Evolutionary conservation across 805 yeast genomes (phyloP).

Genomic region (Yarrowia sp.): DNA sequence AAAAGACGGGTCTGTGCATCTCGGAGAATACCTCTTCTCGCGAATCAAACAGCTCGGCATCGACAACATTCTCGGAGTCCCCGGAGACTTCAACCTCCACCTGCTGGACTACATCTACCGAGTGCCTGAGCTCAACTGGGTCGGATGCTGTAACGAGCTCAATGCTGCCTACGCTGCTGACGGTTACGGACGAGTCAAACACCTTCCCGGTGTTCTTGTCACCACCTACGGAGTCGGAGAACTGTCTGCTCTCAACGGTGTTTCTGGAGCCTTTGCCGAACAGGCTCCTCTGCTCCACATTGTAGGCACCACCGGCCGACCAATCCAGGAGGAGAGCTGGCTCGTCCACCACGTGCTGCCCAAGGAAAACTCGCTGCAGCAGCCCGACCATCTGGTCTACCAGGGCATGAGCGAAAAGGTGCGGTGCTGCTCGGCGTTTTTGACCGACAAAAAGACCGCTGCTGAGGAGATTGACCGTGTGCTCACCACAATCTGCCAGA

Average conservation of each 20-base stretch:
- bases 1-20: constrained; percentile 11
- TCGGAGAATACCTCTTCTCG: constrained; percentile 37
- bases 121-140: constrained; percentile 56
- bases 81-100: constrained; percentile 46
- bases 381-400: constrained; percentile 66
- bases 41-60: constrained; percentile 40
- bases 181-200: constrained; percentile 70
- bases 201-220: constrained; percentile 60
- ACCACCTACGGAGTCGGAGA: constrained; percentile 92
- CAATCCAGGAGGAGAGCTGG: constrained; percentile 38
- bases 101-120: constrained; percentile 41
- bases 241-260: constrained; percentile 75
- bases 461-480: constrained; percentile 66
- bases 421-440: constrained; percentile 54
- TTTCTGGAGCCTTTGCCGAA: constrained; percentile 81
- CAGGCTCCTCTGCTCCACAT: constrained; percentile 75
- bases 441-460: constrained; percentile 47
- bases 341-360: constrained; percentile 43
- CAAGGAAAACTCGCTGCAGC: constrained; percentile 35
- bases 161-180: constrained; percentile 90
- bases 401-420: constrained; percentile 56
- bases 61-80: constrained; percentile 43
- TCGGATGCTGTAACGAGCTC: constrained; percentile 84
- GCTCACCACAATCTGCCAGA: constrained; percentile 50
- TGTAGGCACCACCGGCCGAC: constrained; percentile 66